phyloP scores from a whole-genome alignment of 2,329 filamentous ascomycete species.

The Cytospora piceae region DNA sequence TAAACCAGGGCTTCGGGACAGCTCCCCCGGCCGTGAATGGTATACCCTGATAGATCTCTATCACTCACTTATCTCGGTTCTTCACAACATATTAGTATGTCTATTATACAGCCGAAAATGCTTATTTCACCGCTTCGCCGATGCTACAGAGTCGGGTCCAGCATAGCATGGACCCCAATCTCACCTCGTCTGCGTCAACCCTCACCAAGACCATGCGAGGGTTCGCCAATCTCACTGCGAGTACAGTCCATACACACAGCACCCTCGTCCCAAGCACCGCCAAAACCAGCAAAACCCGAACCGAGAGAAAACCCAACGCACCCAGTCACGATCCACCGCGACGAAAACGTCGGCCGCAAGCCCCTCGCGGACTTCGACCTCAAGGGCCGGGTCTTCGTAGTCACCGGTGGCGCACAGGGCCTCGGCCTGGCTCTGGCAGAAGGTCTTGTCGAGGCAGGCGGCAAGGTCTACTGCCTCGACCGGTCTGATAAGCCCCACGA shows the following conservation, averaged over 20 bases:
- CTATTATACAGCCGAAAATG: not conserved
- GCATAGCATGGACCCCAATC: not conserved
- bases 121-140: not conserved
- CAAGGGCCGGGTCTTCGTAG: conserved; percentile 67
- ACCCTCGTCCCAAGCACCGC: not conserved
- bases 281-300: not conserved
- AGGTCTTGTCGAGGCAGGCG: conserved; percentile 74
- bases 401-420: conserved; percentile 73
- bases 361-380: conserved; percentile 71
- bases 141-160: not conserved
- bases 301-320: not conserved
- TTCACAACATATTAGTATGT: not conserved
- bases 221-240: not conserved
- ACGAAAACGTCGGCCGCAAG: conserved; percentile 39
- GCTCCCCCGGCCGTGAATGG: too few relatives aligned
- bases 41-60: too few relatives aligned
- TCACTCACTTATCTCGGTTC: not conserved
- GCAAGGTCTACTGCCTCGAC: conserved; percentile 65
- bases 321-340: conserved; percentile 29
- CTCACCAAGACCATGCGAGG: not conserved
- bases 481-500: conserved; percentile 52
- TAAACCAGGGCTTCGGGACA: too few relatives aligned
- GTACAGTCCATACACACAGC: not conserved
- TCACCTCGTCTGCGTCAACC: not conserved
- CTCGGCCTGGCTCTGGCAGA: conserved; percentile 76